Base-by-base conservation (phyloP, 2,329 filamentous ascomycete species). In the Arthrobotrys pseudoclavata region DNA sequence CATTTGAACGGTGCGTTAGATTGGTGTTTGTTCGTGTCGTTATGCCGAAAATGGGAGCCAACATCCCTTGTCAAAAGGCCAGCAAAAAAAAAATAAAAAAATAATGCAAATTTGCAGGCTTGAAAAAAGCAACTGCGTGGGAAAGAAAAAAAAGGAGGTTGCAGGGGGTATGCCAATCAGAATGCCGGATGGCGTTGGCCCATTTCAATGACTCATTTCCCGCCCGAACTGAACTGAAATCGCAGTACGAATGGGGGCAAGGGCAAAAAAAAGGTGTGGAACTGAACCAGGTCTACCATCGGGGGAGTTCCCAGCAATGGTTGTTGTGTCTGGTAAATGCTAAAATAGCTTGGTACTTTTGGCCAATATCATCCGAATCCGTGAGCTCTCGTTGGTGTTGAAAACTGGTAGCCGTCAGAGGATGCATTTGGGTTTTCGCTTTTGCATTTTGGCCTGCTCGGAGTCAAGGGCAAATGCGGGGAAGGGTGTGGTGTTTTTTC, bases 311-410 rank as follows among this genome's bases (percentile, higher is more conserved):
- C 53, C 53, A 42, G 42, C 55, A 63, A 10, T 37, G 24, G 52
- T 47, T 61, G 68, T 24, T 42, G 31, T 37, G 66, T 76, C 31
- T 48, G 18, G 34, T 26, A 20, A 7, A 20, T 70, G 57, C 72
- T 76, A 69, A 76, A 76, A 76, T 68, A 76, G 72, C 72, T 64
- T 69, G 66, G 69, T 76, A 66, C 40, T 76, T 76, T 76, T 60
- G 64, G 29, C 57, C 15, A 34, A 61, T 55, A 69, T 52, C 48
- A 52, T 61, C 72, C 66, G 55, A 50, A 70, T 76, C 48, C 60
- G 72, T 76, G 72, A 76, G 57, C 64, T 69, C 63, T 63, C 18
- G 60, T 61, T 47, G 63, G 20, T 53, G 72, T 66, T 69, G 72
- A 64, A 69, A 45, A 69, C 69, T 63, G 60, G 63, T 76, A 64